Conservation (phyloP, 257 asterid species). For the Solanum pinnatisectum region DNA sequence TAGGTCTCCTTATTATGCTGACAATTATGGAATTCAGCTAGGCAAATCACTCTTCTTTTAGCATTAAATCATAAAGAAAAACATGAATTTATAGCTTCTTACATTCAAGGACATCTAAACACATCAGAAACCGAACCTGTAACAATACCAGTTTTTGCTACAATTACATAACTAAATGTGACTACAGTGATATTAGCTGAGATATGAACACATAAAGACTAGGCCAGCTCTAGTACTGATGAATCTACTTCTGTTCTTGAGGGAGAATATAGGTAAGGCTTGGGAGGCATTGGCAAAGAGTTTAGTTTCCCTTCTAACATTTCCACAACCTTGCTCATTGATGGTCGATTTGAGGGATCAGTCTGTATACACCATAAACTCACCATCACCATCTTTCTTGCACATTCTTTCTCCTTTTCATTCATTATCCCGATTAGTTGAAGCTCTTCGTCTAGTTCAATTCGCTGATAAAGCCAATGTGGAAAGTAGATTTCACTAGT, state of each 20-base stretch:
- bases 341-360: slow-evolving; percentile 13
- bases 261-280: slow-evolving; percentile 10
- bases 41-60: no score
- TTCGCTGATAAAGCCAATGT: slow-evolving; percentile 10
- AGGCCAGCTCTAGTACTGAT: not conserved
- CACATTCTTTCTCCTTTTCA: slow-evolving; percentile 7
- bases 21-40: no score
- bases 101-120: no score
- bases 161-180: no score
- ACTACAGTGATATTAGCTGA: no score
- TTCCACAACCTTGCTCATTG: slow-evolving; percentile 21
- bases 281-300: slow-evolving; percentile 20
- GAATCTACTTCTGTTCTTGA: not conserved
- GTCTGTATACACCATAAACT: slow-evolving; percentile 41
- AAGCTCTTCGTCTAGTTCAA: not conserved
- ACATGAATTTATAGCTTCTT: no score
- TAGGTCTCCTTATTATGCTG: no score
- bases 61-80: no score
- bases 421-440: not conserved
- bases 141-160: no score
- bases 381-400: slow-evolving; percentile 21
- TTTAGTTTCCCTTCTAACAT: slow-evolving; percentile 24
- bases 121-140: no score
- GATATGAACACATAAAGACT: no score
- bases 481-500: slow-evolving; percentile 15